Evolutionary conservation across 768 basidiomycete genomes (phyloP), one percentile per base, ranked within the genome.

Genomic region (Kwoniella botswanensis): DNA sequence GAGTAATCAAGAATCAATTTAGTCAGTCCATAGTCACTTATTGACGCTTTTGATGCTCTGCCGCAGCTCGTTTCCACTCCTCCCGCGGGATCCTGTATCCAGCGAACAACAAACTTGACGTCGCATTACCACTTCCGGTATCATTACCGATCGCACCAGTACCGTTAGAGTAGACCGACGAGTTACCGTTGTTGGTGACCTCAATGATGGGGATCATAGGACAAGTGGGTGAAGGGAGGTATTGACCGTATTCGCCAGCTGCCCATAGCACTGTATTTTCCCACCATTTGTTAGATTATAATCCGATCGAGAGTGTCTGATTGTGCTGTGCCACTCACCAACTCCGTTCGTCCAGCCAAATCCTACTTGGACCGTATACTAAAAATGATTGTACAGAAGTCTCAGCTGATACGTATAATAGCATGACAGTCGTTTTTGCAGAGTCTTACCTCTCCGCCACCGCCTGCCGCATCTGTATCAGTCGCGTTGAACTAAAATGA

Each of bases 321-420:
- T n/a, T n/a, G n/a, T n/a, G n/a, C n/a, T n/a, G 26, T 18, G 18
- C 41, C 10, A 75, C 76, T 74, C 29, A 78, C 76, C 74, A 53
- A 83, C 82, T 64, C 82, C 82, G 74, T 83, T 83, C 4, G 82
- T 81, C 82, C 82, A 70, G n/a, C 81, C 77, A 44, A 76, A 74
- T 68, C 85, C 71, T 64, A 88, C 89, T 84, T 93, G 92, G 3
- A 94, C 93, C 2, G 89, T 91, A 76, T 97, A 96, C 85, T 83
- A 1, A 12, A 24, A 18, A 21, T 4, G n/a, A 53, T 53, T 21
- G 52, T 17, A 53, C 15, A 53, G 6, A 1, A 35, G 35, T 35
- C 35, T 35, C 35, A 35, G 35, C 35, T 35, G 35, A 35, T 35
- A 26, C 26, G 26, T 26, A 26, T 26, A 26, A 26, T 26, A 26